Evolutionary conservation across 2,329 filamentous ascomycete species (phyloP).

Genomic region (Myotisia sp.): DNA sequence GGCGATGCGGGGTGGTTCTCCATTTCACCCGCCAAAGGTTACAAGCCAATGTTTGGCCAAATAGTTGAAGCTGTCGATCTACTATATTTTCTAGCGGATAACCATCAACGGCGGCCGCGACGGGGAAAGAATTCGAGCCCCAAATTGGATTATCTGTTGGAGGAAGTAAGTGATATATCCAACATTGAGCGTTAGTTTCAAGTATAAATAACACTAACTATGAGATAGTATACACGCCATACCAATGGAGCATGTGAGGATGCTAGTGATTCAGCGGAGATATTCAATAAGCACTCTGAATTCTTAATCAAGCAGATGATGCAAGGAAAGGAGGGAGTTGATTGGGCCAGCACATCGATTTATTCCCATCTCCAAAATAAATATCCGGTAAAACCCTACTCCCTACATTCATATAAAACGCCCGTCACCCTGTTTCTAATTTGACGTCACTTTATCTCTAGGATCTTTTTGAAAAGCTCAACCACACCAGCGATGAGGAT

Average conservation of each 20-base stretch:
- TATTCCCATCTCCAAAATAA: conserved; percentile 32
- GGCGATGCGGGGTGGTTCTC: conserved; percentile 50
- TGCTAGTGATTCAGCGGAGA: conserved; percentile 33
- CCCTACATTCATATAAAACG: background rate
- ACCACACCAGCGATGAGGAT: too few species aligned
- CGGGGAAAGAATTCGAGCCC: conserved; percentile 22
- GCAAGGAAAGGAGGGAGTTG: conserved; percentile 30
- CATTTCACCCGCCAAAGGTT: conserved; percentile 40
- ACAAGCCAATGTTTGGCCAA: conserved; percentile 38
- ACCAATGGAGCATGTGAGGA: conserved; percentile 30
- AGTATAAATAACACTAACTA: background rate
- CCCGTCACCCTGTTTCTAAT: background rate
- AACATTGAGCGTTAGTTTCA: background rate
- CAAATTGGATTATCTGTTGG: conserved; percentile 26
- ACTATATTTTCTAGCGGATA: conserved; percentile 48
- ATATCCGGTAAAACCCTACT: conserved; percentile 23
- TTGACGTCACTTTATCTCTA: too few species aligned
- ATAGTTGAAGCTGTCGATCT: conserved; percentile 47
- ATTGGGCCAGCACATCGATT: conserved; percentile 32
- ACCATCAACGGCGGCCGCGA: conserved; percentile 32
- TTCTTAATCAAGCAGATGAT: conserved; percentile 37
- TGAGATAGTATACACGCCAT: conserved; percentile 27
- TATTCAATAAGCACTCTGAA: conserved; percentile 31
- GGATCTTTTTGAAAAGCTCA: too few species aligned
- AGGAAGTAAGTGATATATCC: conserved; percentile 22